A percentile compares a stretch with the other conserved stretches of the same genome.
Conservation (phyloP, 257 asterid species). For the Jacaranda mimosifolia region DNA sequence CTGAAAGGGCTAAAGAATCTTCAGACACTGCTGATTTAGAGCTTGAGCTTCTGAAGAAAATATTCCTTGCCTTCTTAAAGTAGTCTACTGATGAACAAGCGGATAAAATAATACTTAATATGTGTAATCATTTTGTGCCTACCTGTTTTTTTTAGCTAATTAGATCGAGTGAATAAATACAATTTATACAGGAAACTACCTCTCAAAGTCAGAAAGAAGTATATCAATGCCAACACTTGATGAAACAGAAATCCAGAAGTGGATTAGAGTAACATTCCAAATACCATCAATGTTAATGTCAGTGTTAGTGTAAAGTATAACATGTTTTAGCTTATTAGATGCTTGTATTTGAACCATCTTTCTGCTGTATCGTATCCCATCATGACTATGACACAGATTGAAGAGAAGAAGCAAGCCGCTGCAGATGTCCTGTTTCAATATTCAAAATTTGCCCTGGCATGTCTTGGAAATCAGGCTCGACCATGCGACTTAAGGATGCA, state of each 20-base stretch:
- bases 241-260: slow-evolving; percentile 7
- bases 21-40: background rate
- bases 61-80: slow-evolving; percentile 5
- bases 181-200: background rate
- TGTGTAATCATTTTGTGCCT: background rate
- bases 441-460: slow-evolving; percentile 85
- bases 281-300: background rate
- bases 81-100: background rate
- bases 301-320: background rate
- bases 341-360: slow-evolving; percentile 7
- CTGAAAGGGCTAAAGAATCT: slow-evolving; percentile 8
- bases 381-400: slow-evolving; percentile 56
- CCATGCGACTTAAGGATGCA: slow-evolving; percentile 97
- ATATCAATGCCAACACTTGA: background rate
- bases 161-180: background rate
- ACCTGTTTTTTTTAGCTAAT: slow-evolving; percentile 4
- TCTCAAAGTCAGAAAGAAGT: background rate
- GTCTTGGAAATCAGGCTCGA: slow-evolving; percentile 83
- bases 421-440: slow-evolving; percentile 88
- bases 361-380: slow-evolving; percentile 8
- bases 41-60: background rate
- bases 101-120: slow-evolving; percentile 2
- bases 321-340: slow-evolving; percentile 7
- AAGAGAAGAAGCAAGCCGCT: slow-evolving; percentile 96
- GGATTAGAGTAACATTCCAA: background rate